Evolutionary conservation across 352 stramenopile genomes (phyloP).

Genomic region (Globisporangium okanoganense): DNA sequence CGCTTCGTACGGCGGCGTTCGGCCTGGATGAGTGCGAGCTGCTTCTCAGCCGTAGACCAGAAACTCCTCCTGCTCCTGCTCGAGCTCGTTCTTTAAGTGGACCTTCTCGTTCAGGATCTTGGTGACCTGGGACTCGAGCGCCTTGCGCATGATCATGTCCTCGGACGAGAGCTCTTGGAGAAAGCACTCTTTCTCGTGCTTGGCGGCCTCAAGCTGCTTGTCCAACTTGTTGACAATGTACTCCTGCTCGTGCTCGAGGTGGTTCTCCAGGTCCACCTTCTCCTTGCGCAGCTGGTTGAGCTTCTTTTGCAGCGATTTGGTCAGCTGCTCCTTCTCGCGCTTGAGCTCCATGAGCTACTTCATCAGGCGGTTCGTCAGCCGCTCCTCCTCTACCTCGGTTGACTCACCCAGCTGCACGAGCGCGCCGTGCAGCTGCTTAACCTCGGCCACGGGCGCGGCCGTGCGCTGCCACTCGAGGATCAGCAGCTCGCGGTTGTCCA

Average conservation of each 20-base stretch:
- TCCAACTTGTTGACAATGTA: conserved; percentile 91
- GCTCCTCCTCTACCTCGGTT: conserved; percentile 82
- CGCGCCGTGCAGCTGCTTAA: conserved; percentile 58
- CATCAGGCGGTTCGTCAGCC: conserved; percentile 81
- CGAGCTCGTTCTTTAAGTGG: conserved; percentile 80
- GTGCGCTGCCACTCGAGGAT: conserved; percentile 71
- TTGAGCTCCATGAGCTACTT: conserved; percentile 76
- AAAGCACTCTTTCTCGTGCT: conserved; percentile 64
- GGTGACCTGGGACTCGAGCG: conserved; percentile 73
- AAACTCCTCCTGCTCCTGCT: conserved; percentile 88
- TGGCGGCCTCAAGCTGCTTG: conserved; percentile 76
- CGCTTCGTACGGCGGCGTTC: conserved; percentile 75
- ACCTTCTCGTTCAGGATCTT: conserved; percentile 85
- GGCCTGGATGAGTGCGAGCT: conserved; percentile 56
- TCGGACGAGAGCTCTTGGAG: conserved; percentile 64
- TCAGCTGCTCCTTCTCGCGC: conserved; percentile 89
- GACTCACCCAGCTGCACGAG: conserved; percentile 80
- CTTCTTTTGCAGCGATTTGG: conserved; percentile 89
- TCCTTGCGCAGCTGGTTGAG: conserved; percentile 84
- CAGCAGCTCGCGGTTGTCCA: too few species aligned
- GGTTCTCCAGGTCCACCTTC: conserved; percentile 91
- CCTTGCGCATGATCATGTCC: conserved; percentile 54
- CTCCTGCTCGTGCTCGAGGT: conserved; percentile 89
- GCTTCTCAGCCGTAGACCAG: conserved; percentile 85
- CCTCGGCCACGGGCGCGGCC: conserved; percentile 57